Evolutionary conservation across 2,329 filamentous ascomycete genomes (phyloP).

Genomic region (Pseudopithomyces maydicus): DNA sequence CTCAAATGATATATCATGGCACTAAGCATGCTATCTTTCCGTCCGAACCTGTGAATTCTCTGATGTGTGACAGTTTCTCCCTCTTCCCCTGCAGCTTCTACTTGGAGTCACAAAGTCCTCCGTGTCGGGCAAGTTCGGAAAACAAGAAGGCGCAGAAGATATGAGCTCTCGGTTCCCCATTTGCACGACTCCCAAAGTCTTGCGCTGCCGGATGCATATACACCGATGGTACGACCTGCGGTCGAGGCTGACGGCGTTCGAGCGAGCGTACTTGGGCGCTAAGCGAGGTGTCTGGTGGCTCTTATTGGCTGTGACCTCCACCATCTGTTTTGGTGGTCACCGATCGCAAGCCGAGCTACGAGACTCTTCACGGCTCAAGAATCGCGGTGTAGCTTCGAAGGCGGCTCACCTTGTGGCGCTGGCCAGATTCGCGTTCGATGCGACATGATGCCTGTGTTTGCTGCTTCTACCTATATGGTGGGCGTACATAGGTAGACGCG

Average conservation of each 20-base stretch:
- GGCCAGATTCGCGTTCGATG: not conserved
- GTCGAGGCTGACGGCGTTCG: conserved; percentile 3
- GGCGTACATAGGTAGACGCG: not conserved
- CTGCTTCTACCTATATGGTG: not conserved
- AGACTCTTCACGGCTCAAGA: not conserved
- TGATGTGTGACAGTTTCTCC: too few relatives aligned
- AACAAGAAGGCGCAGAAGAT: not conserved
- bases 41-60: too few relatives aligned
- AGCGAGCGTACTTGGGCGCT: not conserved
- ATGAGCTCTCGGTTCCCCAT: not conserved
- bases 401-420: not conserved
- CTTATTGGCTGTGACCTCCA: not conserved
- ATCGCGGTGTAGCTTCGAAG: not conserved
- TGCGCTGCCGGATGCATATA: not conserved
- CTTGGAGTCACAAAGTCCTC: not conserved
- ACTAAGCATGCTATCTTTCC: too few relatives aligned
- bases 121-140: not conserved
- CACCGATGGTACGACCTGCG: conserved; percentile 3
- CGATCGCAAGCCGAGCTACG: conserved; percentile 2
- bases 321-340: conserved; percentile 1
- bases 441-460: not conserved
- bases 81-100: not conserved
- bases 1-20: too few relatives aligned
- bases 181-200: not conserved
- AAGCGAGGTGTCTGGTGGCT: not conserved